phyloP scores from a whole-genome alignment of 495 filamentous ascomycete genomes.

The Podospora pseudopauciseta region DNA sequence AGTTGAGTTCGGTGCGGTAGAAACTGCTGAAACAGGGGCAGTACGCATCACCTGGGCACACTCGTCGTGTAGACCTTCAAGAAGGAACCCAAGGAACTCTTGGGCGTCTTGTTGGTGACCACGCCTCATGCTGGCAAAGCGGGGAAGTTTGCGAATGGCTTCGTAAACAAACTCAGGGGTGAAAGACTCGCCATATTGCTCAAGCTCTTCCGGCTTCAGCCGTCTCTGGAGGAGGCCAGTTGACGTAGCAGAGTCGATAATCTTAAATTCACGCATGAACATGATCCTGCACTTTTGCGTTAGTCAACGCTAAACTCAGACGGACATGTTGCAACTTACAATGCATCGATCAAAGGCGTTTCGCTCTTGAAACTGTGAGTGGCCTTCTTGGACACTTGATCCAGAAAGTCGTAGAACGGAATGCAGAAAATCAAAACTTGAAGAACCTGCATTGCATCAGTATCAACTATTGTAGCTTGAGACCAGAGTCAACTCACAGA shows the following conservation, averaged over 20 bases:
- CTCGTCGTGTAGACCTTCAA: constrained; percentile 92
- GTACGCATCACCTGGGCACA: constrained; percentile 71
- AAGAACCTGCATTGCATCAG: constrained; percentile 58
- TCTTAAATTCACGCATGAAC: constrained; percentile 90
- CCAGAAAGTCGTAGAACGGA: constrained; percentile 91
- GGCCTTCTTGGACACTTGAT: constrained; percentile 77
- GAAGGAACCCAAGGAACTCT: constrained; percentile 90
- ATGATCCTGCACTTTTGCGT: constrained; percentile 61
- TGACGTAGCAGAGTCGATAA: constrained; percentile 73
- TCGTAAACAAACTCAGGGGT: constrained; percentile 95
- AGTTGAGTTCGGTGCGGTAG: constrained; percentile 40
- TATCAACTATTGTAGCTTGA: neutral
- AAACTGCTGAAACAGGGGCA: constrained; percentile 38
- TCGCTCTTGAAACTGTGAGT: constrained; percentile 91
- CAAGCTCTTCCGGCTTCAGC: constrained; percentile 76
- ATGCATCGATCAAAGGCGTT: constrained; percentile 87
- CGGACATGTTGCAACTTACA: constrained; percentile 55
- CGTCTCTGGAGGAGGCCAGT: constrained; percentile 68
- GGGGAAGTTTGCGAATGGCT: constrained; percentile 76
- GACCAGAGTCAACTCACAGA: constrained; percentile 60
- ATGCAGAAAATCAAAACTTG: constrained; percentile 90
- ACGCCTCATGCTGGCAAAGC: constrained; percentile 90
- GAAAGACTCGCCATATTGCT: constrained; percentile 87
- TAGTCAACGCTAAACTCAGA: neutral
- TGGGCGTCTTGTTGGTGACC: constrained; percentile 98